Evolutionary conservation across 441 rosid species (phyloP).

Genomic region (Arabidopsis hybrid): DNA sequence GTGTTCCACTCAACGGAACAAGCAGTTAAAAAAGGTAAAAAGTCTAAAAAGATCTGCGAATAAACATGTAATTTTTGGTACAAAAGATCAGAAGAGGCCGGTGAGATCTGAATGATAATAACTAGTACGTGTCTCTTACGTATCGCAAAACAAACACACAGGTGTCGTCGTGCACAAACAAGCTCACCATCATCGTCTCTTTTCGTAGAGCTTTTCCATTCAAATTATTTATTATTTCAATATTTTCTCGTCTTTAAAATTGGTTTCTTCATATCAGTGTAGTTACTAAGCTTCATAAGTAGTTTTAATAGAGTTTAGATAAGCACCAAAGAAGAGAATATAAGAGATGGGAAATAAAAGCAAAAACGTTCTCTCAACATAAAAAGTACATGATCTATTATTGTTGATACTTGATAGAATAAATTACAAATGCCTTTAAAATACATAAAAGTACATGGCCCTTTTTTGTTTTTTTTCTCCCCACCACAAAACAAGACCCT

Average conservation of each 20-base stretch:
- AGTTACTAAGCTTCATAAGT: not conserved
- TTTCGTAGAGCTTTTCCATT: not conserved
- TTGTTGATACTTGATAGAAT: slow-evolving; percentile 4
- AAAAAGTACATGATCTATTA: slow-evolving; percentile 23
- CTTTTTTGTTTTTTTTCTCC: not conserved
- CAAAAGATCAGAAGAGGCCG: slow-evolving; percentile 25
- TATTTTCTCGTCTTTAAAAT: not conserved
- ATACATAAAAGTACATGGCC: slow-evolving; percentile 16
- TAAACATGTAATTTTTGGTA: slow-evolving; percentile 24
- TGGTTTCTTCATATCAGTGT: not conserved
- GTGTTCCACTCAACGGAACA: not conserved
- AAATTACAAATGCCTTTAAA: slow-evolving; percentile 16
- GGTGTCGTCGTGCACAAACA: slow-evolving; percentile 19
- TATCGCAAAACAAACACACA: slow-evolving; percentile 5
- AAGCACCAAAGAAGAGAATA: not conserved
- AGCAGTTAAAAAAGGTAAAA: not conserved
- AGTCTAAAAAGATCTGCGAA: not conserved
- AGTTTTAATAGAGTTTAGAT: too few species aligned
- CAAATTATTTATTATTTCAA: not conserved
- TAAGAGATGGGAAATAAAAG: not conserved
- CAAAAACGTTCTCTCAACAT: not conserved
- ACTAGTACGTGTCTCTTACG: slow-evolving; percentile 24
- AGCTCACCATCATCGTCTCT: not conserved
- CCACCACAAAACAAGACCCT: not conserved
- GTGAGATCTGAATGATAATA: slow-evolving; percentile 20